Base-by-base conservation (phyloP, 345 rosid genomes). In the Mercurialis annua region DNA sequence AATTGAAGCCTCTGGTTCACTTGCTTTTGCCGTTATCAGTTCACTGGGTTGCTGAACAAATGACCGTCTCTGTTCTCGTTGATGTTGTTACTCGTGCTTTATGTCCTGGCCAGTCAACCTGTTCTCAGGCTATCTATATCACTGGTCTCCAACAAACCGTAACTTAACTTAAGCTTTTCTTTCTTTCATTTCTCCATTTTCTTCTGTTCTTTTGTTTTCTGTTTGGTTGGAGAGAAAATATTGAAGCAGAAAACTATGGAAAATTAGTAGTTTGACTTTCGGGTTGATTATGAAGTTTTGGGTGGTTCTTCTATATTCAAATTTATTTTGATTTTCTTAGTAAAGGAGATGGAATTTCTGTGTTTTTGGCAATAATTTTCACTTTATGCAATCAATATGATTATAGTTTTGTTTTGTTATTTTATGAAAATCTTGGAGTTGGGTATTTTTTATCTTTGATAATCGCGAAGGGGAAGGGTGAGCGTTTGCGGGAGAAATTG, bases 21-120 rank as follows among this genome's bases (percentile, higher is more conserved):
- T 61, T 84, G 67, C 65, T 84, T 70, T 30, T 84, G 43, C 85
- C 88, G 12, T 74, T 84, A 6, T 77, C 75, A 77, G 54, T 81
- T 23, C 85, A 84, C 62, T 84, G 88, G 88, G 61, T 72, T 27
- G 88, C 84, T 0, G 85, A 84, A 77, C 80, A 74, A 73, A 84
- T 84, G 88, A 84, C 88, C 11, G 88, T 84, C 62, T 84, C 88
- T 40, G 82, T 84, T 60, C 85, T 81, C 66, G 84, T 84, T 67
- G 88, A 84, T 73, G 79, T 82, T 68, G 76, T 78, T 56, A 76
- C 86, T 48, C 56, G 29, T 58, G 86, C 86, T 30, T 68, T 84
- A 29, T 84, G 88, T 65, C 85, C 88, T 34, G 81, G 80, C 16
- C 67, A 67, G 10, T 57, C 80, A 33, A 76, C 86, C 46, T 84